Percentiles rank a stretch among this genome's conserved stretches.
Conservation (phyloP, 495 filamentous ascomycete genomes). For the Annulohypoxylon nitens region DNA sequence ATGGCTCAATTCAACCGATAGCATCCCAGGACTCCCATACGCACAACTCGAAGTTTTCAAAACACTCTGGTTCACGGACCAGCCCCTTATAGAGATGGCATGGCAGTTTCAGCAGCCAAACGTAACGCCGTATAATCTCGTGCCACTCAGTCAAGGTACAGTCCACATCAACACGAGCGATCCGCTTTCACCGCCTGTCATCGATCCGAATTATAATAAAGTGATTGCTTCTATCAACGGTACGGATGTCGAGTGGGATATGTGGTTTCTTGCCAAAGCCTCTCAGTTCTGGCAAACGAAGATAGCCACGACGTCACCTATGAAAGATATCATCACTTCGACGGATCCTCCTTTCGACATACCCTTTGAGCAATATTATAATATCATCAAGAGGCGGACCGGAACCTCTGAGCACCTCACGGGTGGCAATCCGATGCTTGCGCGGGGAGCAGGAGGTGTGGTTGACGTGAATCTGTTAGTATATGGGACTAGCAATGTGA, state of each 20-base stretch:
- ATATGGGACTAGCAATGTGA: background rate
- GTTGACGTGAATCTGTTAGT: background rate
- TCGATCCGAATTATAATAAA: background rate
- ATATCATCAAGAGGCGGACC: background rate
- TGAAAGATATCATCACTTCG: background rate
- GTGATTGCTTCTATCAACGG: background rate
- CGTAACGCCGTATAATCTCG: background rate
- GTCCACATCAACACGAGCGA: background rate
- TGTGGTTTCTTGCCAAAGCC: background rate
- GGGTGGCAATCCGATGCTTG: background rate
- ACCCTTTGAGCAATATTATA: background rate
- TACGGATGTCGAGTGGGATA: background rate
- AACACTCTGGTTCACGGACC: background rate
- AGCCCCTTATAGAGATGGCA: background rate
- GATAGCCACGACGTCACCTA: background rate
- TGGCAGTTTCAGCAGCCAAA: background rate
- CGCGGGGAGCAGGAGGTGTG: background rate
- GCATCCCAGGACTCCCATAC: background rate
- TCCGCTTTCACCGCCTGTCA: background rate
- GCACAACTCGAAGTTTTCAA: background rate
- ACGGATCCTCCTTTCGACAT: background rate
- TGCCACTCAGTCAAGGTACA: background rate
- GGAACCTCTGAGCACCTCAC: background rate
- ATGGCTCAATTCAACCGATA: background rate
- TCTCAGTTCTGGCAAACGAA: background rate